phyloP scores from a whole-genome alignment of 495 filamentous ascomycete genomes.

The Pyronema omphalodes region DNA sequence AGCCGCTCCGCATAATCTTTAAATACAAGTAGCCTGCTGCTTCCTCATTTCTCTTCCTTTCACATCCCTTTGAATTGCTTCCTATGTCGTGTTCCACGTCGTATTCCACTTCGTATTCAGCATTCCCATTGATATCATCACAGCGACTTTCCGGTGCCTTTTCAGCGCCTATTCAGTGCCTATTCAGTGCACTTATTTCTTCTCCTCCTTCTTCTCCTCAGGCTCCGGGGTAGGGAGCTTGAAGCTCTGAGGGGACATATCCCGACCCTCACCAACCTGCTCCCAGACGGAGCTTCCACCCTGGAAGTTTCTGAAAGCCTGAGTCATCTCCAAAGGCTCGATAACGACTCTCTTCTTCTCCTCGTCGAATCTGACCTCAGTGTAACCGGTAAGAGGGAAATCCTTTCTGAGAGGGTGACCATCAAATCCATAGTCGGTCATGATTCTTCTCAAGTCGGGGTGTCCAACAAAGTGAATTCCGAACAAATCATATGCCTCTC shows the following conservation, averaged over 20 bases:
- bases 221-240: constrained; percentile 91
- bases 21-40: too few relatives aligned
- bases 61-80: too few relatives aligned
- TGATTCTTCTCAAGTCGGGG: constrained; percentile 91
- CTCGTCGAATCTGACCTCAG: constrained; percentile 92
- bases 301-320: constrained; percentile 98
- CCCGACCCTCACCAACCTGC: constrained; percentile 65
- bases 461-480: constrained; percentile 92
- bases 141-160: too few relatives aligned
- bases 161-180: too few relatives aligned
- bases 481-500: constrained; percentile 94
- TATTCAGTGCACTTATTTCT: constrained; percentile 52
- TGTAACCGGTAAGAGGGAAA: constrained; percentile 96
- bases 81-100: too few relatives aligned
- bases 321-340: constrained; percentile 90
- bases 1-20: too few relatives aligned
- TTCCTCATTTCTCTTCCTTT: too few relatives aligned
- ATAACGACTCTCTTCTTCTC: constrained; percentile 99
- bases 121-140: too few relatives aligned
- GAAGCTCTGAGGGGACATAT: constrained; percentile 70
- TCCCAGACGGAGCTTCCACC: constrained; percentile 71
- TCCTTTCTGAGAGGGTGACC: constrained; percentile 95
- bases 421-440: constrained; percentile 99
- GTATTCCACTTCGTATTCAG: too few relatives aligned
- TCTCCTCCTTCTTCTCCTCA: constrained; percentile 62